Conservation (phyloP, 2,329 filamentous ascomycete species). For the Paracamarosporium sp. region DNA sequence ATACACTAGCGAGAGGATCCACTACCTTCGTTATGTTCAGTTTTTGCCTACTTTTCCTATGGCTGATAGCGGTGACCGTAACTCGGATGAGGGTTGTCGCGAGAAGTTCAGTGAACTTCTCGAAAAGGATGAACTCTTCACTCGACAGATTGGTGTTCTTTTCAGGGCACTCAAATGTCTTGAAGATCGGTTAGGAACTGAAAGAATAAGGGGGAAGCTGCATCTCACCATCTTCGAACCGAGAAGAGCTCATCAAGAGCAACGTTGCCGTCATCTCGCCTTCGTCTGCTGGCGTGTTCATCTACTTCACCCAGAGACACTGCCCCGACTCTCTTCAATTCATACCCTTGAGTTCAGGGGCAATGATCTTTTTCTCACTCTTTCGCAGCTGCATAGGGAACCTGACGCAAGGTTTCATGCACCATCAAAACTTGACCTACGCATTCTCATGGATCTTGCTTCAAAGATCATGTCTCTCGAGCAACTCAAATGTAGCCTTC, state of each 20-base stretch:
- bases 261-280: conserved; percentile 1
- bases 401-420: background rate
- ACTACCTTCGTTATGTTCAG: conserved; percentile 1
- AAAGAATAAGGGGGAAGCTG: background rate
- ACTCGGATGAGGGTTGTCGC: background rate
- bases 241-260: background rate
- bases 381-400: too few species aligned
- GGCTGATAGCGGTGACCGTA: background rate
- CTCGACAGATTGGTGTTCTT: conserved; percentile 1
- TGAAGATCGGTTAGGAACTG: background rate
- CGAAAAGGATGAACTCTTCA: conserved; percentile 2
- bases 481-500: background rate
- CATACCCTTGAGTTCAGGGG: background rate
- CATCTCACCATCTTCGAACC: conserved; percentile 6
- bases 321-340: conserved; percentile 2
- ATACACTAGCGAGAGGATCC: background rate
- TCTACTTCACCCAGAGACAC: background rate
- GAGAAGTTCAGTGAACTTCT: background rate
- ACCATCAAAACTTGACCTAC: conserved; percentile 10
- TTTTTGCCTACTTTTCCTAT: background rate
- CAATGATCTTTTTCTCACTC: background rate
- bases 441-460: conserved; percentile 14
- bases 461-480: conserved; percentile 10
- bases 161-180: background rate
- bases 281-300: conserved; percentile 8